Evolutionary conservation across 2,329 filamentous ascomycete genomes (phyloP).

Genomic region (Fusarium multiceps): DNA sequence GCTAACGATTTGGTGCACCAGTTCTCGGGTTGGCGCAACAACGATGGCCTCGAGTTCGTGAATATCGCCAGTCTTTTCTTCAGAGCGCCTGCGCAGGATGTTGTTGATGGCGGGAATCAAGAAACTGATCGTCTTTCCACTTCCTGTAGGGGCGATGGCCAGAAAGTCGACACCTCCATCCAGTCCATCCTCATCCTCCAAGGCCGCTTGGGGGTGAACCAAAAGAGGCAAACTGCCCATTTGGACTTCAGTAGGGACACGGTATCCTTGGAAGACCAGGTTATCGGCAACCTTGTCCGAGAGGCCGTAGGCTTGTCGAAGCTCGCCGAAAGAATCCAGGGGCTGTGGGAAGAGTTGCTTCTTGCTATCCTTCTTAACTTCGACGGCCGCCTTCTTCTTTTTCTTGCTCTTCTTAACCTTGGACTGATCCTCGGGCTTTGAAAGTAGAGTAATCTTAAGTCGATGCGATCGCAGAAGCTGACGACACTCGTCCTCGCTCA

Average conservation of each 20-base stretch:
- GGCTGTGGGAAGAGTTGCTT: constrained; percentile 81
- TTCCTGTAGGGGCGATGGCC: constrained; percentile 92
- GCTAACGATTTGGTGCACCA: constrained; percentile 82
- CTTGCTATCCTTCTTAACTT: constrained; percentile 63
- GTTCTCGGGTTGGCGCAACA: constrained; percentile 81
- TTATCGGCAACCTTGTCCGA: constrained; percentile 81
- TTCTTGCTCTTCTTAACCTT: constrained; percentile 68
- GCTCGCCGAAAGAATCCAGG: constrained; percentile 78
- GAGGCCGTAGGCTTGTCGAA: constrained; percentile 78
- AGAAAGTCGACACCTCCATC: constrained; percentile 75
- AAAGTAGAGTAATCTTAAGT: constrained; percentile 84
- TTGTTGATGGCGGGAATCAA: constrained; percentile 86
- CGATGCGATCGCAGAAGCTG: constrained; percentile 82
- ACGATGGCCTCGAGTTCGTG: constrained; percentile 74
- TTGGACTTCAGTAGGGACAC: constrained; percentile 92
- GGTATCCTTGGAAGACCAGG: constrained; percentile 84
- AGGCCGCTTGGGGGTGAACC: constrained; percentile 66
- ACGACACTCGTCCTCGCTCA: constrained; percentile 78
- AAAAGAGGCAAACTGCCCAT: constrained; percentile 85
- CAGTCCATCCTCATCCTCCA: constrained; percentile 54
- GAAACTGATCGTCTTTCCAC: constrained; percentile 95
- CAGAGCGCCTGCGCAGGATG: constrained; percentile 69
- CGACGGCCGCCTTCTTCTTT: constrained; percentile 62
- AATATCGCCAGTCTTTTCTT: constrained; percentile 52
- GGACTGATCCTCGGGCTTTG: constrained; percentile 57